Evolutionary conservation across 2,329 filamentous ascomycete species (phyloP).

Genomic region (Aspergillus aculeatus): DNA sequence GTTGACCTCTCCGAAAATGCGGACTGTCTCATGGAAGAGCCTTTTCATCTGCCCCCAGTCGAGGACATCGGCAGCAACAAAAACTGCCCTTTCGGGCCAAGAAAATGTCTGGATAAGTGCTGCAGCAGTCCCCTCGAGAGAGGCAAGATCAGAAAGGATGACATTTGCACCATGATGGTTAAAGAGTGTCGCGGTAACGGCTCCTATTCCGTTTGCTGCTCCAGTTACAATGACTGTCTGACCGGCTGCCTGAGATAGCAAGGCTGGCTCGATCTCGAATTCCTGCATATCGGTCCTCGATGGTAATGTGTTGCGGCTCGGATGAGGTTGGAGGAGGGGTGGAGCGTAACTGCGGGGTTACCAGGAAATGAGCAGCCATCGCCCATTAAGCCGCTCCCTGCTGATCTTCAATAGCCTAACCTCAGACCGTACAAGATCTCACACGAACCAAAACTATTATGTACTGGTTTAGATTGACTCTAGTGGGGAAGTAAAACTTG

Average conservation of each 20-base stretch:
- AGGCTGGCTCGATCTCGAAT: not conserved
- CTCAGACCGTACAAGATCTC: not conserved
- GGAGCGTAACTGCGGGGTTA: not conserved
- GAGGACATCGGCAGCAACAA: constrained; percentile 37
- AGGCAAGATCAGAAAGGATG: constrained; percentile 35
- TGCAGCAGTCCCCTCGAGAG: constrained; percentile 1
- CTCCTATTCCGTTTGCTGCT: constrained; percentile 43
- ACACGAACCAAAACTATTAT: not conserved
- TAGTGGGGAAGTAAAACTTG: too few relatives aligned
- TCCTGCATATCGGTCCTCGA: not conserved
- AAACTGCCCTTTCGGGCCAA: constrained; percentile 22
- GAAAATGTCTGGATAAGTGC: constrained; percentile 10
- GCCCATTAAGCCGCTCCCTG: not conserved
- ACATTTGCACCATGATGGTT: constrained; percentile 40
- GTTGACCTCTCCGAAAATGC: constrained; percentile 38
- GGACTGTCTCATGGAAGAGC: constrained; percentile 33
- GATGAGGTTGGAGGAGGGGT: not conserved
- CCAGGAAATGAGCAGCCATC: not conserved
- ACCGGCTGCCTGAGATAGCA: constrained; percentile 5
- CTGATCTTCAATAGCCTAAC: not conserved
- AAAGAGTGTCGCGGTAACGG: constrained; percentile 39
- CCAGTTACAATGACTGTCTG: constrained; percentile 45
- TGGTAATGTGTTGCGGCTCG: not conserved
- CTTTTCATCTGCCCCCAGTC: constrained; percentile 38
- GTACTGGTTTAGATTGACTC: not conserved